Base-by-base conservation (phyloP, 345 rosid genomes). In the Punica granatum region DNA sequence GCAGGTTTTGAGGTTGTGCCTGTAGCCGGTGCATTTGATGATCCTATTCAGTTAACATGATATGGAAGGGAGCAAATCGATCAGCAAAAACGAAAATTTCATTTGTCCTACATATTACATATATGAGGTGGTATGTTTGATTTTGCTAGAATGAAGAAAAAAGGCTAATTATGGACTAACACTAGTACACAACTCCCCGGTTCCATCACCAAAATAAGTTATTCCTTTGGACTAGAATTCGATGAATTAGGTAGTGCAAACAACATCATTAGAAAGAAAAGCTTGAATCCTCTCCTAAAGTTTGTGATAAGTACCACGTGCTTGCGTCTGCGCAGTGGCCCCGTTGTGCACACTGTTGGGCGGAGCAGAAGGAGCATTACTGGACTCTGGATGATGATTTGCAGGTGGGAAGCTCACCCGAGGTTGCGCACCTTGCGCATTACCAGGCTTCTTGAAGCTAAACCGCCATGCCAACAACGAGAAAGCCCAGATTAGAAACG, bases 401-500 rank as follows among this genome's bases (percentile, higher is more conserved):
- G 72, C 75, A 7, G 82, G 67, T 8, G 85, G 81, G 1, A 66
- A 49, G 79, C 74, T 85, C 69, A 77, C 83, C 90, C 90, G 76
- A 69, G 86, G 62, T 67, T 87, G 95, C 39, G 76, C 88, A 73
- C 88, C 92, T 79, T 85, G 99, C 46, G 68, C 92, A 86, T 88
- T 85, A 72, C 65, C 73, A 42, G 83, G 60, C 86, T 85, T 91
- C 89, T 86, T 94, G 63, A 75, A 82, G 78, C 97, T 93, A 69
- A 1, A 42, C n/a, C n/a, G 56, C 14, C 5, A 61, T 9, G 19
- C 19, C 35, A 23, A 21, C 18, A 30, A 62, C 51, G 19, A 56
- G 18, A 26, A 56, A 30, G 13, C 34, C 25, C 33, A 30, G 61
- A 26, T 51, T 25, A 51, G 30, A 51, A 51, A 1, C n/a, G n/a